Evolutionary conservation across 345 rosid species (phyloP).

Genomic region (Clausena lansium): DNA sequence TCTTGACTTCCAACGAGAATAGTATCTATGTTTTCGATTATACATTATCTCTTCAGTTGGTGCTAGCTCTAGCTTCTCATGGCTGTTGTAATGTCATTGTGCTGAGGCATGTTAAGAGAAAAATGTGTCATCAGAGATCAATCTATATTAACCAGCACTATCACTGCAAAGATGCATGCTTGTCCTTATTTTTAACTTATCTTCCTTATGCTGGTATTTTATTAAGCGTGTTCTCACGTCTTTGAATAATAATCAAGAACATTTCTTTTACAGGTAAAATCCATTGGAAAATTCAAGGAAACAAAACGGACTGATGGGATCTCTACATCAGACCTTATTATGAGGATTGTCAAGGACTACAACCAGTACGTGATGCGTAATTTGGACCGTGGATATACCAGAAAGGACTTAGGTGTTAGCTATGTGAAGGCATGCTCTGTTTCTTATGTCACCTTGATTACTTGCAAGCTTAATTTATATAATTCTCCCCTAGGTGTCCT

Average conservation of each 20-base stretch:
- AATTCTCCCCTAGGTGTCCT: not conserved
- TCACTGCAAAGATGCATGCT: not conserved
- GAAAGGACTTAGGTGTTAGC: conserved; percentile 72
- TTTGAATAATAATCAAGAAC: not conserved
- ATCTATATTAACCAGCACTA: not conserved
- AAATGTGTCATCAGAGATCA: not conserved
- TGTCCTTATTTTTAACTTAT: not conserved
- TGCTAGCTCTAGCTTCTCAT: not conserved
- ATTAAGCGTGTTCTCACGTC: not conserved
- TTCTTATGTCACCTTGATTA: not conserved
- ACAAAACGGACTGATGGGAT: conserved; percentile 73
- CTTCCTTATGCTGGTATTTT: not conserved
- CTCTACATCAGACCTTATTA: conserved; percentile 65
- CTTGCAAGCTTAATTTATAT: not conserved
- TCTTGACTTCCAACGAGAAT: not conserved
- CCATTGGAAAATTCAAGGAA: conserved; percentile 61
- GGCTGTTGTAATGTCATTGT: not conserved
- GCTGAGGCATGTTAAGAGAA: not conserved
- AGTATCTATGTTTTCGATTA: not conserved
- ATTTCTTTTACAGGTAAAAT: conserved; percentile 38
- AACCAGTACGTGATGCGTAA: conserved; percentile 73
- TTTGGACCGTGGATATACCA: conserved; percentile 64
- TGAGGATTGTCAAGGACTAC: conserved; percentile 73
- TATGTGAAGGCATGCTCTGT: conserved; percentile 50
- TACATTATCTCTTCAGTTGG: not conserved